Evolutionary conservation across 2,329 filamentous ascomycete genomes (phyloP).

Genomic region (Aspergillus pseudoglaucus): DNA sequence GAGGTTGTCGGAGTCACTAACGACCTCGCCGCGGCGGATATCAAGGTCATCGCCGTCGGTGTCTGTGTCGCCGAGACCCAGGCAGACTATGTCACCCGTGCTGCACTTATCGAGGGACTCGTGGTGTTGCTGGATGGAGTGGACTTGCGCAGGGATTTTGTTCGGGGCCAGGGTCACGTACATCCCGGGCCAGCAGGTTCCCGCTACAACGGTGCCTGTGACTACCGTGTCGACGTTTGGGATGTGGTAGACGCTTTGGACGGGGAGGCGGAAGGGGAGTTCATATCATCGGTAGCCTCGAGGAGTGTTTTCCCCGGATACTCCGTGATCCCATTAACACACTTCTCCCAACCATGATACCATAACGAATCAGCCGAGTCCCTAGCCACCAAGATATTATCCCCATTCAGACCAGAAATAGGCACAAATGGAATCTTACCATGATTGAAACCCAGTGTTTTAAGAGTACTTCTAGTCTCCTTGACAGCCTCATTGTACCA

Average conservation of each 20-base stretch:
- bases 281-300: neutral
- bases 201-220: neutral
- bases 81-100: neutral
- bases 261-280: neutral
- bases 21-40: neutral
- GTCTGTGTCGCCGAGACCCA: neutral
- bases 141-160: neutral
- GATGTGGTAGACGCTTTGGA: neutral
- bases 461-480: conserved; percentile 56
- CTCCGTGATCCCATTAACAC: neutral
- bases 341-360: neutral
- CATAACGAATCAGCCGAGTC: neutral
- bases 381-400: neutral
- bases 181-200: neutral
- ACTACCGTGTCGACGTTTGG: neutral
- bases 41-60: neutral
- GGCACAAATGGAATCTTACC: neutral
- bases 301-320: neutral
- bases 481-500: conserved; percentile 98
- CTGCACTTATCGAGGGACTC: neutral
- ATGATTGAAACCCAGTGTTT: neutral
- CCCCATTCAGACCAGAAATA: neutral
- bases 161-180: neutral
- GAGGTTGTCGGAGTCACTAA: neutral
- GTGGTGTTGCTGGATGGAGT: neutral